Evolutionary conservation across 148 eudicot genomes (phyloP).

Genomic region (Nepenthes mirabilis): DNA sequence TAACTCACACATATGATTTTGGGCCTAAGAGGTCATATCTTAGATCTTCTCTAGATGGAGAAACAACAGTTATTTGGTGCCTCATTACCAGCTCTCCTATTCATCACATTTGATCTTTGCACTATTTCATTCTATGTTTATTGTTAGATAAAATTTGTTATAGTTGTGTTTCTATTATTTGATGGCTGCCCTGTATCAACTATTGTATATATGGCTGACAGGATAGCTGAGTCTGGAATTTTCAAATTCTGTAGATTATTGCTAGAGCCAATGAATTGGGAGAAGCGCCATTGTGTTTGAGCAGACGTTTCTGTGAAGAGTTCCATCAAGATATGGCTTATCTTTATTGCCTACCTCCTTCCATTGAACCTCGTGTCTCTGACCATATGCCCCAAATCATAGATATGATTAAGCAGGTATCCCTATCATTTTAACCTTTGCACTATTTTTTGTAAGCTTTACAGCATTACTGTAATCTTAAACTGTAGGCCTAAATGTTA

Average conservation of each 20-base stretch:
- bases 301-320: slow-evolving; percentile 86
- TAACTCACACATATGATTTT: too few relatives aligned
- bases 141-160: neutral
- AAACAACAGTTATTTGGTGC: too few relatives aligned
- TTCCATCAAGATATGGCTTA: slow-evolving; percentile 67
- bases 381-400: slow-evolving; percentile 93
- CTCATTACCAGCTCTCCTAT: too few relatives aligned
- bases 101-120: neutral
- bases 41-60: too few relatives aligned
- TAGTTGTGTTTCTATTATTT: slow-evolving; percentile 4
- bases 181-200: slow-evolving; percentile 20
- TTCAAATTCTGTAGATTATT: slow-evolving; percentile 89
- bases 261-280: slow-evolving; percentile 87
- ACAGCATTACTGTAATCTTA: neutral
- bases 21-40: too few relatives aligned
- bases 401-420: slow-evolving; percentile 89
- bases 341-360: slow-evolving; percentile 80
- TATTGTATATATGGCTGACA: slow-evolving; percentile 47
- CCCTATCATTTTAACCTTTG: neutral
- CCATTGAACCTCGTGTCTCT: slow-evolving; percentile 87
- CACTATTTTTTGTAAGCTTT: neutral
- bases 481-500: neutral
- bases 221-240: slow-evolving; percentile 74
- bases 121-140: neutral
- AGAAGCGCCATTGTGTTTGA: slow-evolving; percentile 76